Evolutionary conservation across 768 basidiomycete genomes (phyloP).

Genomic region (Termitomyces sp.): DNA sequence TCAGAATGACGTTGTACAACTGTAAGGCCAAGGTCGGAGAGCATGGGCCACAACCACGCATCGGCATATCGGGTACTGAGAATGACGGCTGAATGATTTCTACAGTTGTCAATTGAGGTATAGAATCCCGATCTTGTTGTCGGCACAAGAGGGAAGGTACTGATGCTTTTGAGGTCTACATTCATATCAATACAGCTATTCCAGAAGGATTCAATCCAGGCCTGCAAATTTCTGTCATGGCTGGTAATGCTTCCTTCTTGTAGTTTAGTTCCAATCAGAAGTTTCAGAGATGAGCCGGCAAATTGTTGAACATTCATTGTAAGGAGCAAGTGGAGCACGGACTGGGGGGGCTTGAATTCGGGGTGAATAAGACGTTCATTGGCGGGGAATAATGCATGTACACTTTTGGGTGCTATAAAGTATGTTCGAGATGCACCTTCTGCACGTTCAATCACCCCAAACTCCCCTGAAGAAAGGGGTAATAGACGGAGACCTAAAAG

Average conservation of each 20-base stretch:
- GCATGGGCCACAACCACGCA: constrained; percentile 12
- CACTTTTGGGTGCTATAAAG: constrained; percentile 21
- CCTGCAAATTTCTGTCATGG: neutral
- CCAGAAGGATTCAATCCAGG: constrained; percentile 34
- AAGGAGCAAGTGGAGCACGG: constrained; percentile 8
- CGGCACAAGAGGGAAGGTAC: constrained; percentile 30
- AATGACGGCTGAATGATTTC: constrained; percentile 21
- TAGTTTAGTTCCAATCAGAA: constrained; percentile 8
- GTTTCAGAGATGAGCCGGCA: constrained; percentile 9
- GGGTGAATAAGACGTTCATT: constrained; percentile 23
- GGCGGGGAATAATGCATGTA: constrained; percentile 18
- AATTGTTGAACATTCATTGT: constrained; percentile 23
- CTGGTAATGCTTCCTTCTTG: neutral
- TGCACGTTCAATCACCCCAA: constrained; percentile 20
- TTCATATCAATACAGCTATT: constrained; percentile 8
- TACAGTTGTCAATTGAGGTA: constrained; percentile 29
- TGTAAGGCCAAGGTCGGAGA: constrained; percentile 20
- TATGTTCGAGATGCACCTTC: constrained; percentile 11
- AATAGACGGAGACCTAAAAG: constrained; percentile 30
- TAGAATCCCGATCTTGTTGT: constrained; percentile 21
- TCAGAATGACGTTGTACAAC: constrained; percentile 16
- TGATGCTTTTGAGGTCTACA: constrained; percentile 11
- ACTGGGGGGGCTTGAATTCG: constrained; percentile 14
- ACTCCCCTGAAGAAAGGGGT: constrained; percentile 30
- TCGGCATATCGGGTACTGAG: constrained; percentile 9